Evolutionary conservation across 192 early-diverging fungal genomes (phyloP).

Genomic region (Coemansia erecta): DNA sequence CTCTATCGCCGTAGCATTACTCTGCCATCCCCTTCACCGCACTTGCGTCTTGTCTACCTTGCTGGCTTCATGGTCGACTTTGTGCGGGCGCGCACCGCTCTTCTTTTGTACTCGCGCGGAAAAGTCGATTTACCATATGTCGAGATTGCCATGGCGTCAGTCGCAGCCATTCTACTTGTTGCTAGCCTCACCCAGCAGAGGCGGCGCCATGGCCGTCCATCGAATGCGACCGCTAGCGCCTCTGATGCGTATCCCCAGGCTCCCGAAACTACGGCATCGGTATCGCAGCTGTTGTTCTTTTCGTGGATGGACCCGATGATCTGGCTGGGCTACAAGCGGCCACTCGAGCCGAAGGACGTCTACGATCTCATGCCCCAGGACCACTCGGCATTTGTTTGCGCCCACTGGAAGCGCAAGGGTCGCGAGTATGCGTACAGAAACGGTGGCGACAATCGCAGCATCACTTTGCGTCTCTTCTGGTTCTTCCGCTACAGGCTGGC

Average conservation of each 20-base stretch:
- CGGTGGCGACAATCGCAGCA: constrained; percentile 33
- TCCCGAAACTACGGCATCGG: constrained; percentile 59
- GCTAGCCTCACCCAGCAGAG: constrained; percentile 48
- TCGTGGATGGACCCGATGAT: constrained; percentile 63
- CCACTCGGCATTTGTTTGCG: constrained; percentile 30
- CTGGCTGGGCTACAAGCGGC: constrained; percentile 64
- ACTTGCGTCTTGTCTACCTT: constrained; percentile 38
- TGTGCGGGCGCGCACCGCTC: constrained; percentile 33
- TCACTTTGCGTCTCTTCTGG: constrained; percentile 39
- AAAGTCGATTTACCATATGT: constrained; percentile 7
- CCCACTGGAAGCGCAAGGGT: constrained; percentile 24
- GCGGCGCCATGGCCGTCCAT: constrained; percentile 35
- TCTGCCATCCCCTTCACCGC: constrained; percentile 45
- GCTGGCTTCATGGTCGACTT: constrained; percentile 24
- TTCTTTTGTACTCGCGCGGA: constrained; percentile 33
- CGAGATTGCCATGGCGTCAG: constrained; percentile 19
- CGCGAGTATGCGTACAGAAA: constrained; percentile 27
- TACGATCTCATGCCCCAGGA: constrained; percentile 54
- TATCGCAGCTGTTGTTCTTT: constrained; percentile 60
- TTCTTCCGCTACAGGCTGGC: constrained; percentile 52
- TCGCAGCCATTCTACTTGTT: constrained; percentile 21
- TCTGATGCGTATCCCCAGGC: constrained; percentile 22
- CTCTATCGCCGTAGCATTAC: constrained; percentile 16
- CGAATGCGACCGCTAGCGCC: constrained; percentile 17
- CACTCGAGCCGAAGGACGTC: constrained; percentile 64